Evolutionary conservation across 345 rosid species (phyloP).

Genomic region (Aegle marmelos): DNA sequence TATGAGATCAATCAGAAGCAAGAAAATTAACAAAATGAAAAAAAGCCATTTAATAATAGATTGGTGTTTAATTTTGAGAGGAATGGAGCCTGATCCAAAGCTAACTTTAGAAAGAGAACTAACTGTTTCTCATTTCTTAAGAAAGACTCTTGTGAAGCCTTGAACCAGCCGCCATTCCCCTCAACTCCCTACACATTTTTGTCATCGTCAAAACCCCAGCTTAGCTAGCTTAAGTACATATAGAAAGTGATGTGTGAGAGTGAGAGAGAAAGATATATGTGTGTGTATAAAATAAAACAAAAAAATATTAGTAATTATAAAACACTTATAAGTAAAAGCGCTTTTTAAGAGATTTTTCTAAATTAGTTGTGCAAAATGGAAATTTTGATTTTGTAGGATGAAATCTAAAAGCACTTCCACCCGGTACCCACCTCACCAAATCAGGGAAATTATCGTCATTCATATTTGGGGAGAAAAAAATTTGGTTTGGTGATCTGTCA

Average conservation of each 20-base stretch:
- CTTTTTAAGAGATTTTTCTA: background rate
- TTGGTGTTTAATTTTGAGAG: conserved; percentile 24
- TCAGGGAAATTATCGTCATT: background rate
- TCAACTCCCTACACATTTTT: conserved; percentile 8
- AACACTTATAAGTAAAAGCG: background rate
- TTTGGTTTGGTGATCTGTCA: conserved; percentile 37
- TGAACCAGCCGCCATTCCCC: conserved; percentile 46
- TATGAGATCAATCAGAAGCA: background rate
- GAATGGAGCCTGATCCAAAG: conserved; percentile 27
- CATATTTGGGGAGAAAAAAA: background rate
- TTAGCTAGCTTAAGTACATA: background rate
- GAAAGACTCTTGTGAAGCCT: conserved; percentile 19
- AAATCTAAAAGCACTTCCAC: background rate
- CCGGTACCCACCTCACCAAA: conserved; percentile 5
- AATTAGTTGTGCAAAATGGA: background rate
- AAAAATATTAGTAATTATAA: too few species aligned
- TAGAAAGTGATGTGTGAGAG: background rate
- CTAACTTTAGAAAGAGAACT: background rate
- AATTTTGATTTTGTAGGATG: background rate
- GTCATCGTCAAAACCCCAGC: background rate
- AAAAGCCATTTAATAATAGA: background rate
- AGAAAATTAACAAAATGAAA: background rate
- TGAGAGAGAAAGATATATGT: background rate
- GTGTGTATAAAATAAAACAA: background rate
- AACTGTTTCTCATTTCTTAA: background rate